Percentiles rank a stretch among this genome's conserved stretches.
Conservation (phyloP, 2,329 filamentous ascomycete species). For the Fusarium redolens region DNA sequence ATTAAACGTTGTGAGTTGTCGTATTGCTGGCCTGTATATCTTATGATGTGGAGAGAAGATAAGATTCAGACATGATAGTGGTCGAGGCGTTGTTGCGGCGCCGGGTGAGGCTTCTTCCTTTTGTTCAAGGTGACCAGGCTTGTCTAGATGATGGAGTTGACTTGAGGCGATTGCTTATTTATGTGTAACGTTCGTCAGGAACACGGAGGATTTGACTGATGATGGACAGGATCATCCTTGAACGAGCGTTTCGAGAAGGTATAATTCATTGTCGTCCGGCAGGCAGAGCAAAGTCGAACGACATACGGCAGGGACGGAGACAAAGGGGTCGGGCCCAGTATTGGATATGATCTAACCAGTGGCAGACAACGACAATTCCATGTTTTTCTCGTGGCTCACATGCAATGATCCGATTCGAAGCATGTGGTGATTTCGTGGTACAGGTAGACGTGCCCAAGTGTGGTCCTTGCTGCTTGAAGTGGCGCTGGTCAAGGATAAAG, state of each 20-base stretch:
- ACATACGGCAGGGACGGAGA: constrained; percentile 13
- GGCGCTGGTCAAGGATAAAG: constrained; percentile 6
- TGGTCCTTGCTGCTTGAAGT: constrained; percentile 18
- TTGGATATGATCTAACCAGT: constrained; percentile 5
- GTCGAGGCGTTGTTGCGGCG: constrained; percentile 19
- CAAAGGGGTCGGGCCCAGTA: constrained; percentile 8
- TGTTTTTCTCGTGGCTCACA: neutral
- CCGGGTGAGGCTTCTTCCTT: constrained; percentile 10
- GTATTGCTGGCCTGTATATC: constrained; percentile 11
- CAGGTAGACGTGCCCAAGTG: constrained; percentile 3
- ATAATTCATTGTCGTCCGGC: constrained; percentile 19
- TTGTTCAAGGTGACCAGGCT: constrained; percentile 1
- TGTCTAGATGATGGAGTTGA: neutral
- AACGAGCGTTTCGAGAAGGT: constrained; percentile 16
- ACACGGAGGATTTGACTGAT: constrained; percentile 25
- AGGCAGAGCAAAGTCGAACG: constrained; percentile 28
- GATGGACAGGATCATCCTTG: constrained; percentile 19
- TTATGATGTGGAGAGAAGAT: constrained; percentile 7
- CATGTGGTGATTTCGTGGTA: constrained; percentile 5
- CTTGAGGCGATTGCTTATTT: constrained; percentile 8
- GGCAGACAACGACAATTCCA: neutral
- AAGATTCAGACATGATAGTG: constrained; percentile 6
- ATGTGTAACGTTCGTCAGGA: constrained; percentile 31
- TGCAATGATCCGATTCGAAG: constrained; percentile 4
- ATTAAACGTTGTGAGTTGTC: constrained; percentile 28